Percentiles rank a stretch among this genome's conserved stretches.
phyloP scores from a whole-genome alignment of 805 yeast species.

The Teunomyces kruisii region DNA sequence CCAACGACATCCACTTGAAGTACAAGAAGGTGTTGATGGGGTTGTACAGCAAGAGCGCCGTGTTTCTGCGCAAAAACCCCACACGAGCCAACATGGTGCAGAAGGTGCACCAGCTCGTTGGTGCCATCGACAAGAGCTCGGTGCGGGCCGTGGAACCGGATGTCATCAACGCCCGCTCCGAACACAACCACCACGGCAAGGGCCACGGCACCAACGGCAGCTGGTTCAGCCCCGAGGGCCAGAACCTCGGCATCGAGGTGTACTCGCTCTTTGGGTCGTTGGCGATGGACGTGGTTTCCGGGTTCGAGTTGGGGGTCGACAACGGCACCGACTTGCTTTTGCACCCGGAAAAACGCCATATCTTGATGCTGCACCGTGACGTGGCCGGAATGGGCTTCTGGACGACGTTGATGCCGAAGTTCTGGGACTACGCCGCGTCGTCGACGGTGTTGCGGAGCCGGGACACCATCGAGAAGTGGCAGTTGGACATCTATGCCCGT shows the following conservation, averaged over 20 bases:
- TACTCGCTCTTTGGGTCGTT: slow-evolving; percentile 64
- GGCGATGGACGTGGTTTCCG: slow-evolving; percentile 70
- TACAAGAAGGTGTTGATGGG: slow-evolving; percentile 32
- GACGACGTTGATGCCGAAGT: slow-evolving; percentile 58
- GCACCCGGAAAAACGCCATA: slow-evolving; percentile 38
- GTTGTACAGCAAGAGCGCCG: slow-evolving; percentile 35
- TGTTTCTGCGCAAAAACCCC: slow-evolving; percentile 30
- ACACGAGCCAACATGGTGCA: slow-evolving; percentile 25
- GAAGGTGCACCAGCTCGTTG: slow-evolving; percentile 26
- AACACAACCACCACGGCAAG: slow-evolving; percentile 33
- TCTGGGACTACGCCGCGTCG: slow-evolving; percentile 51
- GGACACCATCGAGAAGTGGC: slow-evolving; percentile 47
- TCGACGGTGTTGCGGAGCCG: slow-evolving; percentile 38
- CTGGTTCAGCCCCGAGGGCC: slow-evolving; percentile 29
- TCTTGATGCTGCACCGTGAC: slow-evolving; percentile 43
- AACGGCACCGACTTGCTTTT: slow-evolving; percentile 46
- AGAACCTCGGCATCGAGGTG: slow-evolving; percentile 50
- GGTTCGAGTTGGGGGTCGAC: slow-evolving; percentile 55
- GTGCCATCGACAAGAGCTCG: slow-evolving; percentile 25
- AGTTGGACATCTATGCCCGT: slow-evolving; percentile 28
- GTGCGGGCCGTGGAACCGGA: slow-evolving; percentile 35
- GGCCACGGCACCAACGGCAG: slow-evolving; percentile 24
- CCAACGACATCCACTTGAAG: slow-evolving; percentile 45
- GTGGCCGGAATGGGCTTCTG: slow-evolving; percentile 65
- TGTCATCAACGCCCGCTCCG: slow-evolving; percentile 30